Evolutionary conservation across 805 yeast species (phyloP).

Genomic region (Grigorovia transvaalensis): DNA sequence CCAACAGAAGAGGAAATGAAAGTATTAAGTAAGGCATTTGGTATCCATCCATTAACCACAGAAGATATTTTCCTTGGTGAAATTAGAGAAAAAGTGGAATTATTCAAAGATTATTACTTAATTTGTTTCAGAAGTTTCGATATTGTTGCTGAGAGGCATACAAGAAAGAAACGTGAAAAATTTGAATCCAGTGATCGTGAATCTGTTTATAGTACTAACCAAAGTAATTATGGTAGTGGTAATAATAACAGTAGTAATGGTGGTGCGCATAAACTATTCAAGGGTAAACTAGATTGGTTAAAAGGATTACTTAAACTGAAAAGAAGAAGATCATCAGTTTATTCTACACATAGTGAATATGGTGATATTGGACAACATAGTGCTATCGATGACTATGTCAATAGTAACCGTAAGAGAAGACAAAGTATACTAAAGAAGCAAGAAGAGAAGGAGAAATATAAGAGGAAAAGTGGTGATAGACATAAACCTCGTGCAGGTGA

Average conservation of each 20-base stretch:
- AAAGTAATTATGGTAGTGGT: constrained; percentile 3
- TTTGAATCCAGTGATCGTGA: constrained; percentile 1
- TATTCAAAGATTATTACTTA: constrained; percentile 82
- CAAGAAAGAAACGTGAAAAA: constrained; percentile 30
- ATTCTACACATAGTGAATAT: constrained; percentile 1
- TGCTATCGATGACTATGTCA: not conserved
- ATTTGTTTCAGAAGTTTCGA: constrained; percentile 83
- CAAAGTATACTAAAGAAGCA: constrained; percentile 14
- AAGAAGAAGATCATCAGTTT: constrained; percentile 8
- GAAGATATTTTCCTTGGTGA: constrained; percentile 92
- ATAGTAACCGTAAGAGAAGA: constrained; percentile 9
- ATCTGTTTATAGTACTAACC: not conserved
- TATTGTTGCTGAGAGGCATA: constrained; percentile 63
- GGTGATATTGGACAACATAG: not conserved
- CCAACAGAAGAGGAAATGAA: constrained; percentile 98
- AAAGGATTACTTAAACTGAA: not conserved
- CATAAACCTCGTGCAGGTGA: constrained; percentile 41
- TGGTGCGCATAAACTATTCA: not conserved
- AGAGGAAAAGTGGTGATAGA: constrained; percentile 36
- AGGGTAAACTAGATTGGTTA: not conserved
- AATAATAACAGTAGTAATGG: not conserved
- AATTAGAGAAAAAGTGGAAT: constrained; percentile 88
- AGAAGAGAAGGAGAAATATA: constrained; percentile 31
- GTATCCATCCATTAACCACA: constrained; percentile 91
- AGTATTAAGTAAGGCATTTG: constrained; percentile 78